These are phyloP conservation scores for Datisca glomerata DNA, from an alignment of 306 rosid genomes.

Conservation along the genomic window DNA sequence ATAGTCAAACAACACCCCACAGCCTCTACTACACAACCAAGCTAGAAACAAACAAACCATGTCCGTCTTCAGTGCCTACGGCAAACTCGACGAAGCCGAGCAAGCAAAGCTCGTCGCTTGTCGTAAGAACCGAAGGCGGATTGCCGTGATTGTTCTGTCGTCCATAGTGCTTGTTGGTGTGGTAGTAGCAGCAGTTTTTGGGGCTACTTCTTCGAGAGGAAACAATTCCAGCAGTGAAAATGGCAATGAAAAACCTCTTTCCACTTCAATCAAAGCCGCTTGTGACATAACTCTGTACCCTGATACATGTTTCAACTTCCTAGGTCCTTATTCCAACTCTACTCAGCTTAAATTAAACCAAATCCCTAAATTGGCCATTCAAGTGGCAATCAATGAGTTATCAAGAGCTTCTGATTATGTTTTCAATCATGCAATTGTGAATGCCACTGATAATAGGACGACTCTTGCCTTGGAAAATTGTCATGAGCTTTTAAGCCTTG, in stretches of 20 bases:
- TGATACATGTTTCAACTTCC: conserved; percentile 37
- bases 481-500: conserved; percentile 39
- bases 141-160: conserved; percentile 36
- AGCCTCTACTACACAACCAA: neutral
- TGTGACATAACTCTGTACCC: conserved; percentile 57
- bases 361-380: conserved; percentile 31
- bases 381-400: conserved; percentile 31
- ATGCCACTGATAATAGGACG: conserved; percentile 9
- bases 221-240: conserved; percentile 5
- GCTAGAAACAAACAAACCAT: conserved; percentile 8
- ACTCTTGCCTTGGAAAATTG: conserved; percentile 37
- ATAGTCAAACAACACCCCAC: neutral
- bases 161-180: conserved; percentile 34
- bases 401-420: conserved; percentile 23
- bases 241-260: conserved; percentile 5
- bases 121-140: conserved; percentile 35
- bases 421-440: conserved; percentile 16
- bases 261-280: conserved; percentile 45
- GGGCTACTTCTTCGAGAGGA: conserved; percentile 9
- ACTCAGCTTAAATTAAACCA: conserved; percentile 33
- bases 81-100: conserved; percentile 42
- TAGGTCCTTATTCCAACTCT: conserved; percentile 20
- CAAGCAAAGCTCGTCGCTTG: conserved; percentile 32
- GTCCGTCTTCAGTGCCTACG: conserved; percentile 34
- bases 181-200: conserved; percentile 30